Base-by-base conservation (phyloP, 495 filamentous ascomycete species). In the Aspergillus sclerotiicarbonarius region DNA sequence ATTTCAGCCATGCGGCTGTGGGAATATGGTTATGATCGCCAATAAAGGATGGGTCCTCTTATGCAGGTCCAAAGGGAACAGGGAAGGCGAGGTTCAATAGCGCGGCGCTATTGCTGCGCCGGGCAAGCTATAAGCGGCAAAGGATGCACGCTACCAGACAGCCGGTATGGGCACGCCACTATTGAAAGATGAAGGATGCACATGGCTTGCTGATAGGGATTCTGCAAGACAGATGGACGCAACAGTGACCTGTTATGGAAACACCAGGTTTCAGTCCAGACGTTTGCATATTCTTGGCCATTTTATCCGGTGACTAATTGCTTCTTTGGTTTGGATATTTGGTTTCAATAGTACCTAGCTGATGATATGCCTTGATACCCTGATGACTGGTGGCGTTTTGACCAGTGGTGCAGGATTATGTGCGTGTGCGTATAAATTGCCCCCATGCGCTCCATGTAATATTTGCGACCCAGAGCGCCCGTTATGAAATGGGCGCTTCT, bases 41-140 rank as follows among this genome's bases (percentile, higher is more conserved):
- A 32, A 50, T 50, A 10, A 50, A 50, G 15, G 31, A 50, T 30
- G 47, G 47, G 47, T 29, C 47, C 9, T 32, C 29, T 33, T 16
- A 50, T 50, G 47, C 47, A 50, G 47, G 47, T 50, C 47, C 47
- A 21, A 50, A 16, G 47, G 18, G 46, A 15, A 31, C 12, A 50
- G 25, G 25, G 47, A 31, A 31, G 9, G 15, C 13, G 19, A 31
- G 47, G 3, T 12, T 50, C 47, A 18, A 50, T 50, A 50, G 47
- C 47, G 47, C 47, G 8, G 47, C 47, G 47, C 47, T 50, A 50
- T 50, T 16, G 25, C 25, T 5, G 47, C 37, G 13, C 37, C 37
- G n/a, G 37, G 37, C 13, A 41, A n/a, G 37, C 47, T 50, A 50
- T n/a, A 50, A 31, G 31, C 47, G 47, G 47, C 47, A 31, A 50